These are phyloP conservation scores for Neurospora sp. DNA, from an alignment of 495 filamentous ascomycete genomes.

Conservation along the genomic window DNA sequence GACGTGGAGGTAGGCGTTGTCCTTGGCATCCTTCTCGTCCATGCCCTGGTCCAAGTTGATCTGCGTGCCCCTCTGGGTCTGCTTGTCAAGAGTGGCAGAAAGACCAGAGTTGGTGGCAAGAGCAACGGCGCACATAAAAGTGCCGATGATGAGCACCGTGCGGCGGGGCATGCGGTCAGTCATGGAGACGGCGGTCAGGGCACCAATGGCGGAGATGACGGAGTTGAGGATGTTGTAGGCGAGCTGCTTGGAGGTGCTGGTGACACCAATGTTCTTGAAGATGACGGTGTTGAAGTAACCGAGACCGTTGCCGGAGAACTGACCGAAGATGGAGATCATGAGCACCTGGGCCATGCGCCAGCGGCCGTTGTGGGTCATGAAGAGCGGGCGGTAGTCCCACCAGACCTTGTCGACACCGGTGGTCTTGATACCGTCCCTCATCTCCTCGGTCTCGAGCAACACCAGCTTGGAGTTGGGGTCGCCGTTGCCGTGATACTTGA, in stretches of 20 bases:
- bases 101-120: conserved; percentile 40
- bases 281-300: conserved; percentile 33
- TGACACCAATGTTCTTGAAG: conserved; percentile 23
- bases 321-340: conserved; percentile 45
- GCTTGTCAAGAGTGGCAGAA: conserved; percentile 29
- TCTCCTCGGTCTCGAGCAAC: conserved; percentile 47
- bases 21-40: background rate
- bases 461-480: conserved; percentile 44
- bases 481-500: conserved; percentile 50
- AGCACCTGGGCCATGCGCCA: conserved; percentile 39
- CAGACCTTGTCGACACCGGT: conserved; percentile 46
- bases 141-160: conserved; percentile 33
- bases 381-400: conserved; percentile 37
- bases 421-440: conserved; percentile 44
- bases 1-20: conserved; percentile 14
- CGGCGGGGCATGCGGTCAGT: conserved; percentile 38
- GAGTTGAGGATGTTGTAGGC: conserved; percentile 39
- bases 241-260: conserved; percentile 24
- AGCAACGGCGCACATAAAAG: conserved; percentile 37
- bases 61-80: conserved; percentile 16
- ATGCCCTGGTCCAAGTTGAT: background rate
- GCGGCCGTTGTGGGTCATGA: conserved; percentile 34
- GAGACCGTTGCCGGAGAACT: conserved; percentile 41
- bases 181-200: conserved; percentile 29
- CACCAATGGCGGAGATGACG: conserved; percentile 34